Conservation (phyloP, 2,329 filamentous ascomycete genomes). For the Pseudopyricularia javanii region DNA sequence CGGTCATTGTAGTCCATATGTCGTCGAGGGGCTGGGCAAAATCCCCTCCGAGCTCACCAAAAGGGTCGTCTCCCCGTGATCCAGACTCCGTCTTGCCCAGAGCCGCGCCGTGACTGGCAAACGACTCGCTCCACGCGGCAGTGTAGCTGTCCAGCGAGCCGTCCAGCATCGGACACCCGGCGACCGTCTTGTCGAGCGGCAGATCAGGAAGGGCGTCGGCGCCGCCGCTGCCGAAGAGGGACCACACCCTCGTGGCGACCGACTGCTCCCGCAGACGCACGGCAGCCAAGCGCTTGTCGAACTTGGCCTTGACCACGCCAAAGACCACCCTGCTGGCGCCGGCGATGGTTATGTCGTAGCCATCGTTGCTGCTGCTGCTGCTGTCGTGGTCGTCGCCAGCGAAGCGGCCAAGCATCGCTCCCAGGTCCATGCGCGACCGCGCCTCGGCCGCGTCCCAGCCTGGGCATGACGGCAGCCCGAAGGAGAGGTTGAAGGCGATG, state of each 20-base stretch:
- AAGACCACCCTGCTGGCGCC: constrained; percentile 34
- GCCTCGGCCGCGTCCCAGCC: constrained; percentile 24
- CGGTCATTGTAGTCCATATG: constrained; percentile 35
- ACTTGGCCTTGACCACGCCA: constrained; percentile 31
- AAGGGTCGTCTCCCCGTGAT: too few relatives aligned
- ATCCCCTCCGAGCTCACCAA: too few relatives aligned
- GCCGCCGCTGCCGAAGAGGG: constrained; percentile 3
- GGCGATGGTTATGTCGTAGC: constrained; percentile 23
- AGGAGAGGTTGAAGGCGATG: constrained; percentile 31
- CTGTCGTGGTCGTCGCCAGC: not conserved
- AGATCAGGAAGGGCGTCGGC: constrained; percentile 5
- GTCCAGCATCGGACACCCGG: constrained; percentile 38
- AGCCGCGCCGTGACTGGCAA: constrained; percentile 6
- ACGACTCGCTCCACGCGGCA: constrained; percentile 29
- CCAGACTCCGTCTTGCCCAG: too few relatives aligned
- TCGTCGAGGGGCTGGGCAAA: constrained; percentile 21
- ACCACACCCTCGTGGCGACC: not conserved
- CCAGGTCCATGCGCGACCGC: constrained; percentile 25
- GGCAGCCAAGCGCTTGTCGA: constrained; percentile 23
- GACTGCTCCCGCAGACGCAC: constrained; percentile 11
- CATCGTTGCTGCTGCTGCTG: constrained; percentile 5
- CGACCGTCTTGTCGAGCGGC: constrained; percentile 9
- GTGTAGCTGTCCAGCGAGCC: constrained; percentile 33
- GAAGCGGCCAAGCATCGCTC: constrained; percentile 18
- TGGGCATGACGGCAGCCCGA: constrained; percentile 25